phyloP scores from a whole-genome alignment of 164 flowering plant genomes.

The Annona cherimola region DNA sequence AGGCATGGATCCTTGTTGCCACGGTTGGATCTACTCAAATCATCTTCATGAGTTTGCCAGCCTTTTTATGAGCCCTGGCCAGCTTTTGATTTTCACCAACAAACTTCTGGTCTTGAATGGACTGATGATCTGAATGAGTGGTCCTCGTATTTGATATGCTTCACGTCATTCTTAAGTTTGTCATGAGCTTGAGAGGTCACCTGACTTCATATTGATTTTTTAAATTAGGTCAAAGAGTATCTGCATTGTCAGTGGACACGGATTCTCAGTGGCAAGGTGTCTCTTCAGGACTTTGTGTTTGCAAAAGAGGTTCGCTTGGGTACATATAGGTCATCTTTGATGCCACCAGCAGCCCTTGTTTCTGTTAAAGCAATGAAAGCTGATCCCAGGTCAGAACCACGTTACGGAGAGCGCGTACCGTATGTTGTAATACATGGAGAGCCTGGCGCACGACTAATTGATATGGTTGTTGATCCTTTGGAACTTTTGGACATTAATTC shows the following conservation, averaged over 20 bases:
- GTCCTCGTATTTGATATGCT: not conserved
- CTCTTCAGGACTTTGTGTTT: constrained; percentile 90
- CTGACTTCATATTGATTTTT: not conserved
- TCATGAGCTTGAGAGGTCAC: not conserved
- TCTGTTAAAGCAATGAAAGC: constrained; percentile 82
- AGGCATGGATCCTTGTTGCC: no score
- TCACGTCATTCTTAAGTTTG: not conserved
- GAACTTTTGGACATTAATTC: constrained; percentile 69
- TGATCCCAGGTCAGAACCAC: constrained; percentile 96
- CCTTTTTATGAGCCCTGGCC: not conserved
- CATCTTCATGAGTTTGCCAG: not conserved
- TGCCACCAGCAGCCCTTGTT: constrained; percentile 96
- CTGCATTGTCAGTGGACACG: constrained; percentile 80
- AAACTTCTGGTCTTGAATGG: not conserved
- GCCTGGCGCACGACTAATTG: constrained; percentile 86
- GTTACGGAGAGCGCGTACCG: constrained; percentile 81
- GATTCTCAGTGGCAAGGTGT: constrained; percentile 67
- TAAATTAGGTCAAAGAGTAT: constrained; percentile 55
- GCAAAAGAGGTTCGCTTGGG: constrained; percentile 97
- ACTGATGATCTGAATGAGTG: not conserved
- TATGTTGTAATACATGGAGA: constrained; percentile 91
- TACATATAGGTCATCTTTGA: constrained; percentile 64
- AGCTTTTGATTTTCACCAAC: not conserved
- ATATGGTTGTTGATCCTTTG: constrained; percentile 88
- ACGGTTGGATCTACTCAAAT: not conserved